Percentiles rank a stretch among this genome's conserved stretches.
Evolutionary conservation across 257 asterid species (phyloP).

Genomic region (Solanum pimpinellifolium): DNA sequence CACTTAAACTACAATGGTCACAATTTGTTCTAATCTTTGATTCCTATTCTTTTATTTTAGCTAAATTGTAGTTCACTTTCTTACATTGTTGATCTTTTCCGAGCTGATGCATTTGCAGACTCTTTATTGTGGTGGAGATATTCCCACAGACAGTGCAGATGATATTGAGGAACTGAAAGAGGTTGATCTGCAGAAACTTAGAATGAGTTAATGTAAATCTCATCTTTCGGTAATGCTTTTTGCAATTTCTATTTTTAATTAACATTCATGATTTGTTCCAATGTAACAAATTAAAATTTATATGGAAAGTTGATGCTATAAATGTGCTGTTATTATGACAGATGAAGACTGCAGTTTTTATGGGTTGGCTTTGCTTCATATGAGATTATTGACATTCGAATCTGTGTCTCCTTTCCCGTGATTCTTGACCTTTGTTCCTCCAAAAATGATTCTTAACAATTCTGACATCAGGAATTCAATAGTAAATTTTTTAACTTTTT

Average conservation of each 20-base stretch:
- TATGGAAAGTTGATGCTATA: not conserved
- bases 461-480: not conserved
- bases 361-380: not conserved
- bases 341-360: not conserved
- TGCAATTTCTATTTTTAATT: not conserved
- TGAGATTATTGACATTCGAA: not conserved
- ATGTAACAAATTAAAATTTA: not conserved
- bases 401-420: not conserved
- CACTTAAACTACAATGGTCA: not conserved
- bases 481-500: not conserved
- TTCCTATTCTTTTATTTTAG: not conserved
- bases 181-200: slow-evolving; percentile 12
- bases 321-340: not conserved
- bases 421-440: not conserved
- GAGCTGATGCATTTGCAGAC: slow-evolving; percentile 17
- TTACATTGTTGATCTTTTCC: not conserved
- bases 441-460: not conserved
- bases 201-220: slow-evolving; percentile 1
- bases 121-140: slow-evolving; percentile 38
- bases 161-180: slow-evolving; percentile 33
- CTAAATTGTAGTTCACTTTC: not conserved
- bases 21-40: not conserved
- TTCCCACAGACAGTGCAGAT: slow-evolving; percentile 50
- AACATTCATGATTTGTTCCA: not conserved
- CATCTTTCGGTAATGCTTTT: not conserved